Percentiles rank a stretch among this genome's conserved stretches.
Evolutionary conservation across 2,329 filamentous ascomycete genomes (phyloP).

Genomic region (Verticillium nubilum): DNA sequence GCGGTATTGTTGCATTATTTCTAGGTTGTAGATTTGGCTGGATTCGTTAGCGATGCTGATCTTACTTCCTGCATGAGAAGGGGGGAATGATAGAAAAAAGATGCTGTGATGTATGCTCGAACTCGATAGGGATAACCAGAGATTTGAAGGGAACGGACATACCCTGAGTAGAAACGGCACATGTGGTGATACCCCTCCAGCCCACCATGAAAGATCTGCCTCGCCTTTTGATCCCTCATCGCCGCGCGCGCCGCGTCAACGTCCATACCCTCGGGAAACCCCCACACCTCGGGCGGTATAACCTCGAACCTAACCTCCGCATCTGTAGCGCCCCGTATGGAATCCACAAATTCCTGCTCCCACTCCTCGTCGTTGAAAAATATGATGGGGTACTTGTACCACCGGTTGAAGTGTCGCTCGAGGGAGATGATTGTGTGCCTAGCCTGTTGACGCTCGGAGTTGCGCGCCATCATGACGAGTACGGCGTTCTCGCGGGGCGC

Average conservation of each 20-base stretch:
- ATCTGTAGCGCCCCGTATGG: slow-evolving; percentile 28
- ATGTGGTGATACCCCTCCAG: slow-evolving; percentile 34
- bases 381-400: slow-evolving; percentile 40
- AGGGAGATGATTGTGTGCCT: slow-evolving; percentile 32
- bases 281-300: slow-evolving; percentile 33
- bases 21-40: slow-evolving; percentile 37
- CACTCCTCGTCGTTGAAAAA: slow-evolving; percentile 41
- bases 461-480: slow-evolving; percentile 41
- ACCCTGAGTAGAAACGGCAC: slow-evolving; percentile 39
- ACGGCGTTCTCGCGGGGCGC: slow-evolving; percentile 35
- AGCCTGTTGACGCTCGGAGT: slow-evolving; percentile 33
- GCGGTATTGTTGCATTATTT: slow-evolving; percentile 33
- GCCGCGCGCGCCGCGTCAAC: slow-evolving; percentile 21
- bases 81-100: too few relatives aligned
- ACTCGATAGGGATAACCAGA: background rate
- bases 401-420: slow-evolving; percentile 38
- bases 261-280: slow-evolving; percentile 30
- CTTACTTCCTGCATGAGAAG: background rate
- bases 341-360: slow-evolving; percentile 29
- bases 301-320: slow-evolving; percentile 35
- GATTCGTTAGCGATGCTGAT: background rate
- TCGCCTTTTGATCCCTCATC: slow-evolving; percentile 25
- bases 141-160: slow-evolving; percentile 11
- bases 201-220: slow-evolving; percentile 30
- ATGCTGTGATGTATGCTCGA: too few relatives aligned